Conservation (phyloP, 495 filamentous ascomycete species). For the Hypoxylon lenormandii region DNA sequence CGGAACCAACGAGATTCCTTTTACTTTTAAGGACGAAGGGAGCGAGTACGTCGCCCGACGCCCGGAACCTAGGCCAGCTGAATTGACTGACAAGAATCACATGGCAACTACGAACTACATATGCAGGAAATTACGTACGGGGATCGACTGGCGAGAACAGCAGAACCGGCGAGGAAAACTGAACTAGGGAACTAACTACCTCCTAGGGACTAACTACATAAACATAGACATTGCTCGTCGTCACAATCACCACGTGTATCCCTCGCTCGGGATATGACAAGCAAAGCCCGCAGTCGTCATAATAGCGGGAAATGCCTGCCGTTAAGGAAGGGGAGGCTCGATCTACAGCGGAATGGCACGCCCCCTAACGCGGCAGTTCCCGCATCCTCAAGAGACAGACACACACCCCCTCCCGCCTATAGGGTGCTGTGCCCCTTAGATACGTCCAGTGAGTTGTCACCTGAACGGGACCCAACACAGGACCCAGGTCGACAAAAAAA, state of each 20-base stretch:
- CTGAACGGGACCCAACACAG: slow-evolving; percentile 13
- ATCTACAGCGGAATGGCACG: slow-evolving; percentile 25
- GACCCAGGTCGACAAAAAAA: background rate
- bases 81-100: slow-evolving; percentile 17
- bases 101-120: slow-evolving; percentile 7
- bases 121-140: slow-evolving; percentile 9
- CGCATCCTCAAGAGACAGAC: background rate
- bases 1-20: background rate
- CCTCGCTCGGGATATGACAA: too few species aligned
- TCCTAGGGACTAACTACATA: background rate
- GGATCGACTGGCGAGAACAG: background rate
- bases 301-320: background rate
- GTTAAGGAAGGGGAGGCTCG: slow-evolving; percentile 18
- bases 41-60: slow-evolving; percentile 2
- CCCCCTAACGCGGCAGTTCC: slow-evolving; percentile 34
- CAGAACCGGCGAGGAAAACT: background rate
- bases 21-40: background rate
- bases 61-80: slow-evolving; percentile 6
- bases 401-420: slow-evolving; percentile 17
- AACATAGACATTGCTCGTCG: background rate
- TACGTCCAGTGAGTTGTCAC: slow-evolving; percentile 33
- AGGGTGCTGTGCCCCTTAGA: slow-evolving; percentile 34
- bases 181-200: background rate
- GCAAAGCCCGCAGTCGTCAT: background rate
- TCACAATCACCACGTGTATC: background rate